Evolutionary conservation across 768 basidiomycete genomes (phyloP).

Genomic region (Tricholoma sp.): DNA sequence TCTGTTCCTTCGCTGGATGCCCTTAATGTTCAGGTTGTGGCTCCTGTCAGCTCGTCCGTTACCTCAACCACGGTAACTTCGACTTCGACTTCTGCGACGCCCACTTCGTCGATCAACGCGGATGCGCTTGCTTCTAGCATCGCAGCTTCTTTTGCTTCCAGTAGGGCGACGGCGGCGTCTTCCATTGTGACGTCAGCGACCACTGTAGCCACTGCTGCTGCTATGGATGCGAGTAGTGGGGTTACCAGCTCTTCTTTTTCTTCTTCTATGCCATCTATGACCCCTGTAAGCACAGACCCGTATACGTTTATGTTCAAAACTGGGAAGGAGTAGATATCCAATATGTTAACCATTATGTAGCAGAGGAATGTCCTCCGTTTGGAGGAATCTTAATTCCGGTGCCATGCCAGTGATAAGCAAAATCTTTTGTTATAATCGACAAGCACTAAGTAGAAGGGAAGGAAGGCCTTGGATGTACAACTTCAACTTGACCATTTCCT

Average conservation of each 20-base stretch:
- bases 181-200: constrained; percentile 14
- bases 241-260: neutral
- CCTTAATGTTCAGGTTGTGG: constrained; percentile 17
- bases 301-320: constrained; percentile 34
- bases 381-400: too few relatives aligned
- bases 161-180: constrained; percentile 17
- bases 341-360: too few relatives aligned
- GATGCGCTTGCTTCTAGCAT: constrained; percentile 30
- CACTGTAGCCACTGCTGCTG: constrained; percentile 2
- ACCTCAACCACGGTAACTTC: constrained; percentile 1
- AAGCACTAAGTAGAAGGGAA: too few relatives aligned
- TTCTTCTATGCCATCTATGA: constrained; percentile 15
- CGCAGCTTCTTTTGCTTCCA: constrained; percentile 15
- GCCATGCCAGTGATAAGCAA: too few relatives aligned
- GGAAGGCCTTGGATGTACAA: too few relatives aligned
- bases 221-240: neutral
- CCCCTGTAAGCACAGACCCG: constrained; percentile 28
- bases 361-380: too few relatives aligned
- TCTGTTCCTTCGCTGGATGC: constrained; percentile 8
- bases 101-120: constrained; percentile 19
- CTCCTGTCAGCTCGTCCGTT: constrained; percentile 3
- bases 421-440: too few relatives aligned
- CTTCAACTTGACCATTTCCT: too few relatives aligned
- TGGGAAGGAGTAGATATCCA: constrained; percentile 7
- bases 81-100: constrained; percentile 1